phyloP scores from a whole-genome alignment of 139 green algal genomes.

The Desmodesmus armatus region DNA sequence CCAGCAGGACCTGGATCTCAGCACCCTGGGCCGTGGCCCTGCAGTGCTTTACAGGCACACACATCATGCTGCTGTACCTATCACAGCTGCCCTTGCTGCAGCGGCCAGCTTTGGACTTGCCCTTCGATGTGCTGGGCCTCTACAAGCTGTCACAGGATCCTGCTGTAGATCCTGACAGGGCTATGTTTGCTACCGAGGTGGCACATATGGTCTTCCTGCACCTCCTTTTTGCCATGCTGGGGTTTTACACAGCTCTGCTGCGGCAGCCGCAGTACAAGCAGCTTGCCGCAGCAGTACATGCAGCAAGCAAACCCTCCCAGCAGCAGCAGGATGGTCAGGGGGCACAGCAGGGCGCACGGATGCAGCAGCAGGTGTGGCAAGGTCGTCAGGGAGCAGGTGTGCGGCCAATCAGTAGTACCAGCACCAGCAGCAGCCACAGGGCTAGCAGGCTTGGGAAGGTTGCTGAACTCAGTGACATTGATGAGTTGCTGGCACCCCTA shows the following conservation, averaged over 20 bases:
- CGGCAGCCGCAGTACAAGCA: slow-evolving; percentile 35
- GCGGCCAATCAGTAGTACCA: not conserved
- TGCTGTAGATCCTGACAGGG: not conserved
- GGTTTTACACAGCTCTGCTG: slow-evolving; percentile 10
- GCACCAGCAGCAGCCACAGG: slow-evolving; percentile 1
- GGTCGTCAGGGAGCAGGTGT: too few relatives aligned
- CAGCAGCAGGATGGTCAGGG: slow-evolving; percentile 9
- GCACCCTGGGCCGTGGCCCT: not conserved
- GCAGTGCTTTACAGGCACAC: slow-evolving; percentile 9
- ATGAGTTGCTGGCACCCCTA: slow-evolving; percentile 2
- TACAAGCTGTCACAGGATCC: not conserved
- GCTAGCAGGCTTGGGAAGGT: not conserved
- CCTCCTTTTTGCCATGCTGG: slow-evolving; percentile 5
- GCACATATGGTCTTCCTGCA: slow-evolving; percentile 27
- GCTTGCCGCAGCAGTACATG: slow-evolving; percentile 15
- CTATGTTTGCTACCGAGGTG: slow-evolving; percentile 1
- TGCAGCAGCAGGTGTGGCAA: slow-evolving; percentile 28
- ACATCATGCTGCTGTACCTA: slow-evolving; percentile 39
- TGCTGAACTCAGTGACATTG: too few relatives aligned
- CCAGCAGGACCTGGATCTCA: not conserved
- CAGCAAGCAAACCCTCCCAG: too few relatives aligned
- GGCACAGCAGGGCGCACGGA: not conserved
- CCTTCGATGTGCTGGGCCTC: slow-evolving; percentile 5
- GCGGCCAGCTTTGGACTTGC: not conserved
- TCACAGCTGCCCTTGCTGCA: slow-evolving; percentile 32